Conservation (phyloP, 192 early-diverging fungal species). For the Backusella morwellensis region DNA sequence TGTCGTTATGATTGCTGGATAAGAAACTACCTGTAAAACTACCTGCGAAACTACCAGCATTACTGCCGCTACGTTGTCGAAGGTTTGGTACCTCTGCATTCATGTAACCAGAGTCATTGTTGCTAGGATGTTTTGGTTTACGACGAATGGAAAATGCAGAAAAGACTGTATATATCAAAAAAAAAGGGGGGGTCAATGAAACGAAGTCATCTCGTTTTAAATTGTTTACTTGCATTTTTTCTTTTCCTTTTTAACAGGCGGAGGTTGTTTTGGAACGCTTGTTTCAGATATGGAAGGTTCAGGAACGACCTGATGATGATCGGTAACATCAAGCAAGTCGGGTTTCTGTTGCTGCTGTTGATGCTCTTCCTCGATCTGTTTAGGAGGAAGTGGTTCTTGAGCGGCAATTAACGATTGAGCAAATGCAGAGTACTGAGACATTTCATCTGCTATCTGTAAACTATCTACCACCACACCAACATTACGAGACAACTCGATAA, state of each 20-base stretch:
- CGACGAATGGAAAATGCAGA: conserved; percentile 24
- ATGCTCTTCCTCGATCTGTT: background rate
- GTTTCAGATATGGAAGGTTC: conserved; percentile 9
- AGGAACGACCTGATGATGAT: background rate
- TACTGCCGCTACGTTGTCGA: conserved; percentile 6
- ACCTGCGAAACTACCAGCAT: conserved; percentile 8
- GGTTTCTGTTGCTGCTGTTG: background rate
- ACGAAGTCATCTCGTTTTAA: background rate
- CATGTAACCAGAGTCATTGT: conserved; percentile 5
- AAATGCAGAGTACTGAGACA: background rate
- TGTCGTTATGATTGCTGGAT: background rate
- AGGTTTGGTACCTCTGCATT: background rate
- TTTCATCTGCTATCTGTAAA: conserved; percentile 14
- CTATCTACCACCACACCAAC: background rate
- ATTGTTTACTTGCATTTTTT: conserved; percentile 6
- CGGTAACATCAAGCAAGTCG: conserved; percentile 1
- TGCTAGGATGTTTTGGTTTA: conserved; percentile 9
- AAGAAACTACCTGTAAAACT: conserved; percentile 3
- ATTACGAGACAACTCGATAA: conserved; percentile 19
- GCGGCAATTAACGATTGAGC: background rate
- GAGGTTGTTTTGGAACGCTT: background rate
- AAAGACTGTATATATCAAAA: conserved; percentile 4
- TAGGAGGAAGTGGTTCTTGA: background rate
- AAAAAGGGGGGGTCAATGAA: background rate
- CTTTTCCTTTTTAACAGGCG: conserved; percentile 1